Evolutionary conservation across 2,329 filamentous ascomycete genomes (phyloP), one percentile per base, ranked within the genome.

Genomic region (Cladosporium oxysporum): DNA sequence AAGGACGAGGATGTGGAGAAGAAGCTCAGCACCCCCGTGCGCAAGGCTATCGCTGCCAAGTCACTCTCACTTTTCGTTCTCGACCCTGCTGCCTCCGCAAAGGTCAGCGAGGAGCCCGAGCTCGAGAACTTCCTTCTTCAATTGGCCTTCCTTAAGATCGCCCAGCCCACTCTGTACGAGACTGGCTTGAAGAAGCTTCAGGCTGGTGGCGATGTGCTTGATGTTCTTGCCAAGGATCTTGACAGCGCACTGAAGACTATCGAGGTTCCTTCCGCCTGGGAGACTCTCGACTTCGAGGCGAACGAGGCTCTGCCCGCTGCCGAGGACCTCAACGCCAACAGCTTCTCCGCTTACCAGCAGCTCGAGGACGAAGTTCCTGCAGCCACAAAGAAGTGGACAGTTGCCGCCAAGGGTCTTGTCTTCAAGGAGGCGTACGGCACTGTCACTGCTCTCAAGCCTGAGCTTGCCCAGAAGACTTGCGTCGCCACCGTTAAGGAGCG

Each of bases 401-500:
- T 89, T 57, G 91, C 89, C 60, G 95, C 94, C 68, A 95, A 96
- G 83, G 91, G 90, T 58, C 84, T 99, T 66, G 87, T 87, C 5
- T 99, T 99, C 86, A 97, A 96, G 83, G 95, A 99, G 80, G 94
- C 92, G 0, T 98, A 93, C 76, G 89, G 87, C 69, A 93, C 92
- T 28, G 83, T 87, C 74, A 83, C 83, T 69, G 82, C 82, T 62
- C 87, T 99, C 49, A 91, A 95, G 63, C 95, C 95, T 12, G 95
- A 99, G 74, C 83, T 96, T 64, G 82, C 90, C 11, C 88, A 92
- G 75, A 93, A 94, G 86, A 98, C 94, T 1, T 89, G 87, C 74
- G 91, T 92, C 50, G 90, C 97, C 63, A 90, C 88, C 64, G 93
- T 99, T 79, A 92, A 96, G 83, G 95, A 98, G 83, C 97, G 96